Conservation (phyloP, 31 red algal genomes). For the Odonthalia washingtoniensis region DNA sequence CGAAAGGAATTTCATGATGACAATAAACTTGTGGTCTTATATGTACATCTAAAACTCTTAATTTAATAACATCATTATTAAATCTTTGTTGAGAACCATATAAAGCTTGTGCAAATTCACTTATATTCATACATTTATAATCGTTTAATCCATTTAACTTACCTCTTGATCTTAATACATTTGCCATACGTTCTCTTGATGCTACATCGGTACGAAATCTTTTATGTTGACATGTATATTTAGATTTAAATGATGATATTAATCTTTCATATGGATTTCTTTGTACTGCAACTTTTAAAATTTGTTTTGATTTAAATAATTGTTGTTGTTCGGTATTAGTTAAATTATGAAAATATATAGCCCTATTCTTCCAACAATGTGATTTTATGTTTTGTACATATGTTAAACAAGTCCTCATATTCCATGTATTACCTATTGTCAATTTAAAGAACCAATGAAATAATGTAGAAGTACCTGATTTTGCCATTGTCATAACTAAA, state of each 20-base stretch:
- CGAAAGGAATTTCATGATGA: slow-evolving; percentile 41
- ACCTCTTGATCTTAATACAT: neutral
- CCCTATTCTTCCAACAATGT: too few species aligned
- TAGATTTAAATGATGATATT: slow-evolving; percentile 45
- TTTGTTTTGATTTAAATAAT: too few species aligned
- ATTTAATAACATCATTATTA: neutral
- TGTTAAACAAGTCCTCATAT: too few species aligned
- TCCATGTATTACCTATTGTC: too few species aligned
- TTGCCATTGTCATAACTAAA: too few species aligned
- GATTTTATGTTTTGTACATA: too few species aligned
- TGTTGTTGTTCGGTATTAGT: too few species aligned
- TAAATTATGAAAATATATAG: too few species aligned
- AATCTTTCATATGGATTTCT: slow-evolving; percentile 50
- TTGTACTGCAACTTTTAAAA: slow-evolving; percentile 46
- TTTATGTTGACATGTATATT: slow-evolving; percentile 32
- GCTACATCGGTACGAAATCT: slow-evolving; percentile 1
- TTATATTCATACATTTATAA: slow-evolving; percentile 50
- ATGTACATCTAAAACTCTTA: slow-evolving; percentile 46
- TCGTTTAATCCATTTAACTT: neutral
- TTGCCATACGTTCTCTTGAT: slow-evolving; percentile 24
- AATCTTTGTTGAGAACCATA: neutral
- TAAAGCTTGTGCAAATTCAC: slow-evolving; percentile 46
- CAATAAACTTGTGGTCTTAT: slow-evolving; percentile 48
- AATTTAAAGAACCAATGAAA: too few species aligned
- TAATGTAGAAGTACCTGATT: too few species aligned